Conservation (phyloP, 1,284 basidiomycete species). For the Cystobasidium pallidum region DNA sequence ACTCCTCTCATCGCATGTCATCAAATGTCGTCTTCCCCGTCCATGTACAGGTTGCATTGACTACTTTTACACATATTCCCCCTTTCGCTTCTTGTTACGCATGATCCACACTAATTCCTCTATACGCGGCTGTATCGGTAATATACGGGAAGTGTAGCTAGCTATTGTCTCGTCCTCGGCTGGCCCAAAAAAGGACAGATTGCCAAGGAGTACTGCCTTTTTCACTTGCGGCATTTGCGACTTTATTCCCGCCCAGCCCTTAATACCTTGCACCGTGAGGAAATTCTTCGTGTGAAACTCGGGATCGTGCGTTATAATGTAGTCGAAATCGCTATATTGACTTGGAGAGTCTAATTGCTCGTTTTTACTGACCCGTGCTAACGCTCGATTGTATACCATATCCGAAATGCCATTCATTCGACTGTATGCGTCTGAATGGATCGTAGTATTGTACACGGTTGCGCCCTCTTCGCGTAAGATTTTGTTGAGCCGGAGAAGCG, state of each 20-base stretch:
- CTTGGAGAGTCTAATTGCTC: conserved; percentile 24
- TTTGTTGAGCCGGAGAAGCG: conserved; percentile 68
- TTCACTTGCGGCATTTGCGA: conserved; percentile 6
- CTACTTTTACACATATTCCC: conserved; percentile 4
- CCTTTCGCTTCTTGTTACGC: conserved; percentile 10
- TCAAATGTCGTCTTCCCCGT: too few relatives aligned
- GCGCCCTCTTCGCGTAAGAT: conserved; percentile 52
- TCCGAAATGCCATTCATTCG: conserved; percentile 72
- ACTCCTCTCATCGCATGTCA: too few relatives aligned
- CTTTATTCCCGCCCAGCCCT: conserved; percentile 33
- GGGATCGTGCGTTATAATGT: conserved; percentile 39
- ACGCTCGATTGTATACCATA: background rate
- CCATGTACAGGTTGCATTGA: background rate
- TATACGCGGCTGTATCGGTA: conserved; percentile 11
- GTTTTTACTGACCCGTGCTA: conserved; percentile 32
- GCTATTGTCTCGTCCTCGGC: background rate
- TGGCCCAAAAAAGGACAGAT: background rate
- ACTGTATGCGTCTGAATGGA: conserved; percentile 79
- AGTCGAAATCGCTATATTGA: conserved; percentile 43
- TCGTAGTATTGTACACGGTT: conserved; percentile 49
- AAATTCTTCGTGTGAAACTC: conserved; percentile 19
- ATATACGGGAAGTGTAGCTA: background rate
- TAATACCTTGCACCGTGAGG: conserved; percentile 9
- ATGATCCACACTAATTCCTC: conserved; percentile 38
- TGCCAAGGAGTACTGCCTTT: conserved; percentile 1